Evolutionary conservation across 2,329 filamentous ascomycete genomes (phyloP).

Genomic region (Aspergillus niger): DNA sequence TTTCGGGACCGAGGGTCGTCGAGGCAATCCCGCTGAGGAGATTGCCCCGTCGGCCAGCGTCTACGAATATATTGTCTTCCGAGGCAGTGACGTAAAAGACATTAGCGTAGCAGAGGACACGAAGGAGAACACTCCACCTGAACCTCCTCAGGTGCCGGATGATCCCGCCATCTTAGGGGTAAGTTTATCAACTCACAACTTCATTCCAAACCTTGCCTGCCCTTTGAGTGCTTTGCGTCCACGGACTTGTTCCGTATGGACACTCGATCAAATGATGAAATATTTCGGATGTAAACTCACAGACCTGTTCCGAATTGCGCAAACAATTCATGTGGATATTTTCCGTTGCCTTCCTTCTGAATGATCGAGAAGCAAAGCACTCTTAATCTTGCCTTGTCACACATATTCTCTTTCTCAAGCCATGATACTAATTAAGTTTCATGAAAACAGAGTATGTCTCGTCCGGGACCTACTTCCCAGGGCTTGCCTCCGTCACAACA

Average conservation of each 20-base stretch:
- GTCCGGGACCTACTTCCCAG: conserved; percentile 43
- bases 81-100: conserved; percentile 97
- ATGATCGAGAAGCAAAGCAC: conserved; percentile 37
- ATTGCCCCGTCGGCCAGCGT: conserved; percentile 81
- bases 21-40: conserved; percentile 75
- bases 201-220: not conserved
- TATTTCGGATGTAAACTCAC: conserved; percentile 91
- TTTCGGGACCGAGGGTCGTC: conserved; percentile 89
- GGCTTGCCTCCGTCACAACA: conserved; percentile 46
- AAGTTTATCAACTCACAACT: conserved; percentile 57
- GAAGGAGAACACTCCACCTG: conserved; percentile 70
- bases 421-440: conserved; percentile 23
- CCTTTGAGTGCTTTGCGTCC: conserved; percentile 12
- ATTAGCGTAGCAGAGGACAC: conserved; percentile 86
- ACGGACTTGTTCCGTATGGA: conserved; percentile 2
- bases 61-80: conserved; percentile 98
- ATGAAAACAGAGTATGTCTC: conserved; percentile 45
- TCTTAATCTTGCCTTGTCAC: conserved; percentile 11
- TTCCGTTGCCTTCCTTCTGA: conserved; percentile 99
- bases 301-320: conserved; percentile 82
- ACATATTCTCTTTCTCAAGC: not conserved
- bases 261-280: conserved; percentile 67
- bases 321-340: conserved; percentile 87
- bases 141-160: conserved; percentile 78
- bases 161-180: conserved; percentile 97